Evolutionary conservation across 306 rosid genomes (phyloP).

Genomic region (Vachellia collinsii): DNA sequence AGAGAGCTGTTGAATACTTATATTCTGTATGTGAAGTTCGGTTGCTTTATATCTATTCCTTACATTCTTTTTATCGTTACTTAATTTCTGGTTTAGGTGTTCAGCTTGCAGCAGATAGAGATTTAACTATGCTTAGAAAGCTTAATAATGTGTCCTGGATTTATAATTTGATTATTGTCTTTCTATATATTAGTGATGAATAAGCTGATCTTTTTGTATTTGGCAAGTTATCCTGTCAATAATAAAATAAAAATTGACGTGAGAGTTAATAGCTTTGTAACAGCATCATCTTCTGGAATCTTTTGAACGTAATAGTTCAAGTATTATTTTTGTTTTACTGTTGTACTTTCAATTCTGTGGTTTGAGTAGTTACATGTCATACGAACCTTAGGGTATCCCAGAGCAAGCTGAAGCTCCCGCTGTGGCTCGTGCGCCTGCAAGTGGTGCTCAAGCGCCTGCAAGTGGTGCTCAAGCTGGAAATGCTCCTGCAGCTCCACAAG

Average conservation of each 20-base stretch:
- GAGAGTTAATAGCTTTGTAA: background rate
- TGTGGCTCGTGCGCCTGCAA: slow-evolving; percentile 55
- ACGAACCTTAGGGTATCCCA: slow-evolving; percentile 74
- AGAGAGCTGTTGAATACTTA: slow-evolving; percentile 90
- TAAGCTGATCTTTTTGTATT: background rate
- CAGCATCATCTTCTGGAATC: background rate
- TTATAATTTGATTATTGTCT: background rate
- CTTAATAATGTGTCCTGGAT: background rate
- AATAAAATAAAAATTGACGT: background rate
- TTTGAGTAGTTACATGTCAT: background rate
- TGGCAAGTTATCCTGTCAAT: background rate
- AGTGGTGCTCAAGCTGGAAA: slow-evolving; percentile 51
- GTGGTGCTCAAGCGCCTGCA: slow-evolving; percentile 60
- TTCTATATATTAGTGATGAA: background rate
- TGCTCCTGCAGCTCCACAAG: slow-evolving; percentile 63
- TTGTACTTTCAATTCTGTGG: background rate
- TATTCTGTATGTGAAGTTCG: slow-evolving; percentile 69
- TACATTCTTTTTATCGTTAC: background rate
- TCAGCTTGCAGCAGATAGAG: background rate
- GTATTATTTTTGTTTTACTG: background rate
- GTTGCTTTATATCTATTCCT: slow-evolving; percentile 12
- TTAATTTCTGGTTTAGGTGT: background rate
- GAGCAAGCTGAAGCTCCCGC: slow-evolving; percentile 85
- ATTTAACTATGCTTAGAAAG: background rate
- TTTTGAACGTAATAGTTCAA: background rate